Conservation (phyloP, 2,329 filamentous ascomycete genomes). For the Huntiella omanensis region DNA sequence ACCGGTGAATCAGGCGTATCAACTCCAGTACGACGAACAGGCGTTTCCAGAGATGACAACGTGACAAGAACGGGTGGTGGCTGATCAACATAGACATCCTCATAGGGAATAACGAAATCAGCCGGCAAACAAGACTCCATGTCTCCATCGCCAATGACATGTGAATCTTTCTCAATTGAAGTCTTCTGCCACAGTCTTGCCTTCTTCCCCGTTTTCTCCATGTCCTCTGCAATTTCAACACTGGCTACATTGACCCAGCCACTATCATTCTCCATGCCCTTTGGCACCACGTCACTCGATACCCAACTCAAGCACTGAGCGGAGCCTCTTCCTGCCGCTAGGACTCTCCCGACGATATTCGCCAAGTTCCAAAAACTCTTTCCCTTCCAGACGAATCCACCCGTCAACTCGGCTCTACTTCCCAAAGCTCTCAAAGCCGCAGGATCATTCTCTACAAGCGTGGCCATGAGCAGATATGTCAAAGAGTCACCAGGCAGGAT, state of each 20-base stretch:
- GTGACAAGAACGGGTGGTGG: constrained; percentile 30
- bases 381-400: constrained; percentile 42
- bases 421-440: constrained; percentile 39
- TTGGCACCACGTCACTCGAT: constrained; percentile 38
- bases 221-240: constrained; percentile 32
- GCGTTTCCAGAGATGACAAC: constrained; percentile 27
- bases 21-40: background rate
- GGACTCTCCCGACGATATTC: constrained; percentile 44
- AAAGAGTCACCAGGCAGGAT: constrained; percentile 45
- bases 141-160: constrained; percentile 39
- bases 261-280: constrained; percentile 23
- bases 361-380: constrained; percentile 53
- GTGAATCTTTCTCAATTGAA: constrained; percentile 38
- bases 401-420: constrained; percentile 40
- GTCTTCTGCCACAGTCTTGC: constrained; percentile 43
- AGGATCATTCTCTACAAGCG: constrained; percentile 45
- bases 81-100: constrained; percentile 31
- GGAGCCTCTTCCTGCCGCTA: constrained; percentile 42
- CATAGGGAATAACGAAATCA: constrained; percentile 43
- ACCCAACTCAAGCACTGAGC: constrained; percentile 52
- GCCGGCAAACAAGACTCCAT: constrained; percentile 34
- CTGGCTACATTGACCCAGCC: constrained; percentile 42
- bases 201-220: constrained; percentile 31
- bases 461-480: constrained; percentile 45
- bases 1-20: background rate